A percentile compares a stretch with the other conserved stretches of the same genome.
phyloP scores from a whole-genome alignment of 495 filamentous ascomycete genomes.

The Gamarada debralockiae region DNA sequence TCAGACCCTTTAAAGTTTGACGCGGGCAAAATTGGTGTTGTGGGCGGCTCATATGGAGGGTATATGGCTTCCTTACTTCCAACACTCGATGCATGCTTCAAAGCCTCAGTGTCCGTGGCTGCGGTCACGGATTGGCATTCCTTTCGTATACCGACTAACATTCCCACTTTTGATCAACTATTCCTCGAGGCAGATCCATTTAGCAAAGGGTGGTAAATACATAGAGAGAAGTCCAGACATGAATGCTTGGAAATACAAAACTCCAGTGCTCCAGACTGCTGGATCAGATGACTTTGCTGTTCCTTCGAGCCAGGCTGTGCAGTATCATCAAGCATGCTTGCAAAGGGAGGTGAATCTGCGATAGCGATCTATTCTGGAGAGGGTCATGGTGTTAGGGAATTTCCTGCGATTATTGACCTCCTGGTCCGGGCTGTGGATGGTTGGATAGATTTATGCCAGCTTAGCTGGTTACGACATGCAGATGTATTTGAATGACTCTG shows the following conservation, averaged over 20 bases:
- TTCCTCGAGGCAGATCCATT: slow-evolving; percentile 1
- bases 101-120: background rate
- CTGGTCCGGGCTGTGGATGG: no score
- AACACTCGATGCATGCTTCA: background rate
- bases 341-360: background rate
- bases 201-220: background rate
- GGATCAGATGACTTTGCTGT: background rate
- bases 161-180: background rate
- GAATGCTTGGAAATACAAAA: background rate
- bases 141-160: background rate
- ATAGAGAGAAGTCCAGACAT: background rate
- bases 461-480: no score
- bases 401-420: background rate
- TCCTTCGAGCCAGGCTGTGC: background rate
- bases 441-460: no score
- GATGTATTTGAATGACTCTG: no score
- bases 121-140: slow-evolving; percentile 2
- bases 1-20: background rate
- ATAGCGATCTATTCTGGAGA: slow-evolving; percentile 2
- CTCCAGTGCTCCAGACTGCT: slow-evolving; percentile 1
- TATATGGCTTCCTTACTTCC: background rate
- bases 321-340: background rate
- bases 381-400: slow-evolving; percentile 2
- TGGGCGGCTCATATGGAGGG: slow-evolving; percentile 1
- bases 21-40: background rate